phyloP scores from a whole-genome alignment of 805 yeast species.

The Candida railenensis region DNA sequence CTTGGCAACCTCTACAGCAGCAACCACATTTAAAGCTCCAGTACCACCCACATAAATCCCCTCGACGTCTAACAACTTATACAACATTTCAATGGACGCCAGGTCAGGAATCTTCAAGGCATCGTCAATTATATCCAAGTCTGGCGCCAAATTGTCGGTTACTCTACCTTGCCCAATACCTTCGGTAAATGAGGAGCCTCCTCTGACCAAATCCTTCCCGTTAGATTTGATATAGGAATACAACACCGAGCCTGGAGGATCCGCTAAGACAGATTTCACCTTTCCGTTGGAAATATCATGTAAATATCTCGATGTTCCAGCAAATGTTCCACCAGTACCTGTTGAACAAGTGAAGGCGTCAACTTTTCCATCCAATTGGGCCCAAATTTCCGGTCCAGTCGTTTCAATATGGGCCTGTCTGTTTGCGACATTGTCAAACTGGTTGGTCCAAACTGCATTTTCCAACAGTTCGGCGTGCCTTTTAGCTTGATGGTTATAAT shows the following conservation, averaged over 20 bases:
- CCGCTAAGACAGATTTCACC: slow-evolving; percentile 72
- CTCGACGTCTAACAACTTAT: slow-evolving; percentile 80
- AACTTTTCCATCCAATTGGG: slow-evolving; percentile 72
- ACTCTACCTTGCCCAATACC: slow-evolving; percentile 96
- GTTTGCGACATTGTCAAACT: slow-evolving; percentile 85
- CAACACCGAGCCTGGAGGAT: slow-evolving; percentile 90
- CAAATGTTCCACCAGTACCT: slow-evolving; percentile 92
- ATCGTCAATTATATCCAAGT: slow-evolving; percentile 72
- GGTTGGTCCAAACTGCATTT: slow-evolving; percentile 92
- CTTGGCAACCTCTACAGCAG: slow-evolving; percentile 77
- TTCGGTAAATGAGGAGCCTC: slow-evolving; percentile 88
- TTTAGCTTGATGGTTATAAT: slow-evolving; percentile 84
- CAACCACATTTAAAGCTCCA: slow-evolving; percentile 85
- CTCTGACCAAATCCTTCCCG: slow-evolving; percentile 65
- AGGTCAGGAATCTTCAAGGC: slow-evolving; percentile 79
- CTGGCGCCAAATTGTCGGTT: slow-evolving; percentile 76
- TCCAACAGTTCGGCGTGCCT: slow-evolving; percentile 74
- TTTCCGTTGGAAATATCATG: slow-evolving; percentile 64
- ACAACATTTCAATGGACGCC: slow-evolving; percentile 80
- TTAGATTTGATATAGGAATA: slow-evolving; percentile 73
- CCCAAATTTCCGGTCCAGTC: slow-evolving; percentile 93
- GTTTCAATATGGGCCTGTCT: slow-evolving; percentile 85
- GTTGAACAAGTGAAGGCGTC: slow-evolving; percentile 88
- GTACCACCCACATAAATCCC: slow-evolving; percentile 92
- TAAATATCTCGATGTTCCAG: slow-evolving; percentile 79